Evolutionary conservation across 2,329 filamentous ascomycete genomes (phyloP).

Genomic region (Sporothrix schenckii): DNA sequence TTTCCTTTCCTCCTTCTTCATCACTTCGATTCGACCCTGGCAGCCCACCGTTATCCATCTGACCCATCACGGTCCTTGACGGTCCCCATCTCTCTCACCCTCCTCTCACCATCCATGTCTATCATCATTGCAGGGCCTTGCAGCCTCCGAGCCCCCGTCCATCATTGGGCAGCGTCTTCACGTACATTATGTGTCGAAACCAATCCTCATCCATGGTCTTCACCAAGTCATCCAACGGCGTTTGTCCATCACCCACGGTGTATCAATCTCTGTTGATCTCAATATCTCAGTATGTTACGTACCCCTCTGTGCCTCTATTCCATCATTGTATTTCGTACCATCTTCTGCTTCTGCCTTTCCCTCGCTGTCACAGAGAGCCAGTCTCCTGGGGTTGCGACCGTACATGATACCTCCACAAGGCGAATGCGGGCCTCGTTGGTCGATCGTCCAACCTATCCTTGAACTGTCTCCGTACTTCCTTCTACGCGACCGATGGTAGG

Average conservation of each 20-base stretch:
- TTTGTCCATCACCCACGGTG: no score
- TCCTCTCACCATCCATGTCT: background rate
- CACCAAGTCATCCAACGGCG: no score
- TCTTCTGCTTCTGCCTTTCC: no score
- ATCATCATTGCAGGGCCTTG: background rate
- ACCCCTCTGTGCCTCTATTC: no score
- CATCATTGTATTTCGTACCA: no score
- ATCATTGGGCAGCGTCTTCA: background rate
- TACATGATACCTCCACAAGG: background rate
- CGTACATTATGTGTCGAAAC: no score
- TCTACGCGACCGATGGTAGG: background rate
- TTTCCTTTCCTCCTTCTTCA: background rate
- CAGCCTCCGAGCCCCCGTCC: background rate
- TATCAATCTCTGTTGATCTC: no score
- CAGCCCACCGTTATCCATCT: background rate
- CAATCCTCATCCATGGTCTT: no score
- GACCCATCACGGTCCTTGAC: background rate
- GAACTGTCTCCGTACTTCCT: background rate
- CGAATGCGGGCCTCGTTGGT: background rate
- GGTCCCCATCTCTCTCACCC: background rate
- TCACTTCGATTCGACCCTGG: background rate
- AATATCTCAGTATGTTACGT: no score
- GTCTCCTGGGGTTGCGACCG: background rate
- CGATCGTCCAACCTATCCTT: slow-evolving; percentile 1
- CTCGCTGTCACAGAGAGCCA: background rate